These are phyloP conservation scores for Euphorbia schlechtendalii DNA, from an alignment of 441 rosid genomes.

Conservation along the genomic window DNA sequence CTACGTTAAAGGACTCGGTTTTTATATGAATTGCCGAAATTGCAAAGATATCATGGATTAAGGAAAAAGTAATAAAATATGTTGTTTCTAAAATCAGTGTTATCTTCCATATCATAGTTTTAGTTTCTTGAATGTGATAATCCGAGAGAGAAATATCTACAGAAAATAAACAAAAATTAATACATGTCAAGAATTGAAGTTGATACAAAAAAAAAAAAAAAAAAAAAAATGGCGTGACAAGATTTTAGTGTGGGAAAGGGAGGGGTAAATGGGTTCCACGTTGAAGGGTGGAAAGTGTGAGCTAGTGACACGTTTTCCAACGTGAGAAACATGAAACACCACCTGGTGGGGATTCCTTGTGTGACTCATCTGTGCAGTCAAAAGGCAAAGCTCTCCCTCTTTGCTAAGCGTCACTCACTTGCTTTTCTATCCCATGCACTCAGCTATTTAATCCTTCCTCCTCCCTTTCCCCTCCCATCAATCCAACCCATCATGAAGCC, in stretches of 20 bases:
- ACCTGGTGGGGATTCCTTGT: slow-evolving; percentile 28
- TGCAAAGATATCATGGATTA: too few relatives aligned
- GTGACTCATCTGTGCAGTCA: slow-evolving; percentile 30
- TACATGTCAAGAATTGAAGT: too few relatives aligned
- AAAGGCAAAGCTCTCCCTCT: not conserved
- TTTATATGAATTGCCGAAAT: too few relatives aligned
- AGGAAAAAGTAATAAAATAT: too few relatives aligned
- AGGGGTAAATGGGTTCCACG: slow-evolving; percentile 21
- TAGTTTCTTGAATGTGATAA: too few relatives aligned
- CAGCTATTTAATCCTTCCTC: slow-evolving; percentile 31
- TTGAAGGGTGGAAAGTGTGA: slow-evolving; percentile 15
- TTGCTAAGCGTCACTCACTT: slow-evolving; percentile 24
- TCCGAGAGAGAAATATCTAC: too few relatives aligned
- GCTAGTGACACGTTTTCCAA: slow-evolving; percentile 24
- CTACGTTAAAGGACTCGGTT: too few relatives aligned
- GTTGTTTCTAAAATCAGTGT: too few relatives aligned
- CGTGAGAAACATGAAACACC: slow-evolving; percentile 19
- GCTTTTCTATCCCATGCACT: slow-evolving; percentile 46
- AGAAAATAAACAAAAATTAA: too few relatives aligned
- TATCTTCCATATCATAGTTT: too few relatives aligned
- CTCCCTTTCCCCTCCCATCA: not conserved
- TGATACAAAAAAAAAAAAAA: too few relatives aligned
- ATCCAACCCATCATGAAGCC: slow-evolving; percentile 23
- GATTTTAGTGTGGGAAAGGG: not conserved
- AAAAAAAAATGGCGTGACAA: too few relatives aligned